Percentiles rank a stretch among this genome's conserved stretches.
Evolutionary conservation across 257 asterid genomes (phyloP).

Genomic region (Voacanga thouarsii): DNA sequence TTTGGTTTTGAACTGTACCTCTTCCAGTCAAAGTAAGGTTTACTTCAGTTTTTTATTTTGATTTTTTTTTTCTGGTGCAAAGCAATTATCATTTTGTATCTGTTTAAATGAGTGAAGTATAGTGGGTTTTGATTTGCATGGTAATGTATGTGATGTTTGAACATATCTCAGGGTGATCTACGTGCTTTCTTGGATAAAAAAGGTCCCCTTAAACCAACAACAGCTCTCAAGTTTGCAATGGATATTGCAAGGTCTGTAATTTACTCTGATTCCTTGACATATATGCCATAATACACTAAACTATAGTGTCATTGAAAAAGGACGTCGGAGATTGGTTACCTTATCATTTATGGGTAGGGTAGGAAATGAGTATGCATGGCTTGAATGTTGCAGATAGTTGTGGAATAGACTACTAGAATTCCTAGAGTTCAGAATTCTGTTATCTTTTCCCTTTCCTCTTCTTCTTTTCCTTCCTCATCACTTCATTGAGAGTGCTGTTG

Average conservation of each 20-base stretch:
- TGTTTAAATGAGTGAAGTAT: neutral
- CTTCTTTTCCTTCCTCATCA: neutral
- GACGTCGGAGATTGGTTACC: neutral
- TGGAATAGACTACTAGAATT: neutral
- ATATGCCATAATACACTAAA: neutral
- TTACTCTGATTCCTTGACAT: conserved; percentile 5
- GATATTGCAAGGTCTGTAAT: conserved; percentile 81
- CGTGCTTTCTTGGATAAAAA: conserved; percentile 56
- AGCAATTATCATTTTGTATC: neutral
- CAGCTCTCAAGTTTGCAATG: conserved; percentile 87
- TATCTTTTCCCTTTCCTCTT: neutral
- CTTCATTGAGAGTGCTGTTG: neutral
- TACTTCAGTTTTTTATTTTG: neutral
- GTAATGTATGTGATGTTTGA: neutral
- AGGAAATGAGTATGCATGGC: neutral
- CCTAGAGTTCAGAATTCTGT: neutral
- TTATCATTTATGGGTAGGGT: neutral
- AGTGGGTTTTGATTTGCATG: neutral
- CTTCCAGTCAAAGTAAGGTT: neutral
- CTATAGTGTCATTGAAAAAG: neutral
- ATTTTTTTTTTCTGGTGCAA: neutral
- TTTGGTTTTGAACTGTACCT: neutral
- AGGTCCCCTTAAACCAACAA: conserved; percentile 78
- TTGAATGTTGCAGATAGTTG: neutral
- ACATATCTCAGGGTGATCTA: conserved; percentile 69